Evolutionary conservation across 441 rosid species (phyloP), one percentile per base, ranked within the genome.

Genomic region (Jatropha multifida): DNA sequence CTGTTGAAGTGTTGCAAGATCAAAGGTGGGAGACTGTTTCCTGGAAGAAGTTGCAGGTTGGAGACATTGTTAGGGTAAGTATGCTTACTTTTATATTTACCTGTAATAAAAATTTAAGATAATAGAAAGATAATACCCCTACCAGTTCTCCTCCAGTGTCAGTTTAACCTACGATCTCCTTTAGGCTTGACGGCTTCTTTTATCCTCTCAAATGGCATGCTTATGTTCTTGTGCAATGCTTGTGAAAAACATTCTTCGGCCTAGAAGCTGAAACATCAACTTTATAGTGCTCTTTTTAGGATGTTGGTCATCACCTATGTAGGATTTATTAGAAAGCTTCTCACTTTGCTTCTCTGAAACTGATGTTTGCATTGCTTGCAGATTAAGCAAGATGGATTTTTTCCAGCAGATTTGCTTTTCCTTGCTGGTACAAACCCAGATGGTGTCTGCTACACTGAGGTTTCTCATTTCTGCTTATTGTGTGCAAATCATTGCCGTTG

Each of bases 381-480:
- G 99, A 89, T 96, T 64, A 96, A 91, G 83, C 88, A 94, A 79
- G 99, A 96, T 79, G 94, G 86, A n/a, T 90, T 87, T 85, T 94
- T 96, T 81, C 99, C 99, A 72, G 94, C 99, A 38, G 99, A 96
- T 89, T 66, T 96, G 66, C 94, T 94, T 82, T 88, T 92, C 74
- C 88, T 96, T 65, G 98, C 98, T 80, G 81, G 95, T 86, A 91
- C 98, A 75, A 94, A 96, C 71, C 79, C 97, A 37, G 98, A 94
- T 76, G 99, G 99, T 79, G 87, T 96, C 85, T 94, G 98, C 92
- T 96, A 96, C 56, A 81, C 87, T 70, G 99, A 96, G 99, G 99
- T 96, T 79, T 77, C 37, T 67, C 62, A 72, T 73, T 18, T 68
- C 59, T 13, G 20, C 46, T 58, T 55, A 4, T 17, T 8, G 23